Evolutionary conservation across 208 protist genomes (phyloP).

Genomic region (Trypanosoma cruzi): DNA sequence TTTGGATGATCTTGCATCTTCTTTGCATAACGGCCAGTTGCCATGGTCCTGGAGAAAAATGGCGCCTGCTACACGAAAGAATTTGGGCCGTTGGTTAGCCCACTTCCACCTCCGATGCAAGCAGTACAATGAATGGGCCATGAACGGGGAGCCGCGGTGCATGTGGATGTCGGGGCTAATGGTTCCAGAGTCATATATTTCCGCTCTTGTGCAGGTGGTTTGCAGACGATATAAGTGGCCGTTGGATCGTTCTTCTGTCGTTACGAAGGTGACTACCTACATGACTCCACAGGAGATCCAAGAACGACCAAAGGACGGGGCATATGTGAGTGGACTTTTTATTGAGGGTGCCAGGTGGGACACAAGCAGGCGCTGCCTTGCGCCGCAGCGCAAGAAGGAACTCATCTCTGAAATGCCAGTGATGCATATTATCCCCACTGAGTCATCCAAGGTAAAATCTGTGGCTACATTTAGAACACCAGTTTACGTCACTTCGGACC

Average conservation of each 20-base stretch:
- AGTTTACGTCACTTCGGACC: conserved; percentile 98
- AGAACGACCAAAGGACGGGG: conserved; percentile 91
- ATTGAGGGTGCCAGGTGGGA: conserved; percentile 98
- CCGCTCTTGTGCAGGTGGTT: conserved; percentile 98
- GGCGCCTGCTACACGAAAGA: conserved; percentile 96
- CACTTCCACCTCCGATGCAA: conserved; percentile 94
- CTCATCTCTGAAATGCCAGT: conserved; percentile 97
- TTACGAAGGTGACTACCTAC: conserved; percentile 94
- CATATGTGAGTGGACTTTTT: conserved; percentile 97
- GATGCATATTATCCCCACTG: conserved; percentile 97
- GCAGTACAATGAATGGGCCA: conserved; percentile 97
- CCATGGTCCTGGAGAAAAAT: conserved; percentile 93
- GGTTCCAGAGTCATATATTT: conserved; percentile 98
- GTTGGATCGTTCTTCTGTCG: conserved; percentile 97
- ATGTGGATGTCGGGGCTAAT: conserved; percentile 99
- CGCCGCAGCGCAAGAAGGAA: conserved; percentile 95
- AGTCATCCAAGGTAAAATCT: conserved; percentile 94
- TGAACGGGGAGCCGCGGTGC: conserved; percentile 95
- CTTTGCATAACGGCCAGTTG: conserved; percentile 95
- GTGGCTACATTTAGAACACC: conserved; percentile 96
- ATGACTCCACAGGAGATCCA: conserved; percentile 70
- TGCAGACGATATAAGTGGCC: conserved; percentile 98
- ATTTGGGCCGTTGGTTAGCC: conserved; percentile 95
- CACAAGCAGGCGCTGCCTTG: conserved; percentile 70
- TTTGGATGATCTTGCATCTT: conserved; percentile 94